These are phyloP conservation scores for Clitoria ternatea DNA, from an alignment of 306 rosid genomes.

Conservation along the genomic window DNA sequence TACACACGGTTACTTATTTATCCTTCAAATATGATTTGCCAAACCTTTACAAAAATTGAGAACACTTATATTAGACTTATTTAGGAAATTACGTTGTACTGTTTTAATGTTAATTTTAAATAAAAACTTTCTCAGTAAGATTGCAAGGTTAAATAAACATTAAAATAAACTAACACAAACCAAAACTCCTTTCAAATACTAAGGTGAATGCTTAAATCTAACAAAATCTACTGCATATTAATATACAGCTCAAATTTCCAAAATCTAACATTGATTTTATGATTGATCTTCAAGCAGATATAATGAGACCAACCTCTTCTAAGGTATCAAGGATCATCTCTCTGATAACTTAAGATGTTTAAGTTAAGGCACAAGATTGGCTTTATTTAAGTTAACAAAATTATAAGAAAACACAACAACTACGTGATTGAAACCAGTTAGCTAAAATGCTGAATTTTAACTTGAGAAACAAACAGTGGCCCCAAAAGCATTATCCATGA, in stretches of 20 bases:
- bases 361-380: not conserved
- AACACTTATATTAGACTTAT: too few relatives aligned
- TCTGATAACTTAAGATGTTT: not conserved
- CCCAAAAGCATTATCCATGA: not conserved
- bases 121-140: too few relatives aligned
- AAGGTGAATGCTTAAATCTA: not conserved
- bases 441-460: not conserved
- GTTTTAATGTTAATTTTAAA: too few relatives aligned
- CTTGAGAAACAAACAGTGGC: conserved; percentile 10
- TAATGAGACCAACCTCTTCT: not conserved
- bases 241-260: too few relatives aligned
- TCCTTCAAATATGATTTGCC: too few relatives aligned
- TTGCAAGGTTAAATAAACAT: too few relatives aligned
- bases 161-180: not conserved
- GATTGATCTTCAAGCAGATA: not conserved
- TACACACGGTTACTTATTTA: not conserved
- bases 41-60: too few relatives aligned
- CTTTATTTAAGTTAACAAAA: not conserved
- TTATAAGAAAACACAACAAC: not conserved
- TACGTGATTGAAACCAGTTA: not conserved
- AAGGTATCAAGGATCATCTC: not conserved
- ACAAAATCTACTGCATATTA: not conserved
- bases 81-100: too few relatives aligned
- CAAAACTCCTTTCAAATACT: not conserved
- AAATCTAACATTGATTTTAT: not conserved